Evolutionary conservation across 2,329 filamentous ascomycete genomes (phyloP), one percentile per base, ranked within the genome.

Genomic region (Penicillium capsulatum): DNA sequence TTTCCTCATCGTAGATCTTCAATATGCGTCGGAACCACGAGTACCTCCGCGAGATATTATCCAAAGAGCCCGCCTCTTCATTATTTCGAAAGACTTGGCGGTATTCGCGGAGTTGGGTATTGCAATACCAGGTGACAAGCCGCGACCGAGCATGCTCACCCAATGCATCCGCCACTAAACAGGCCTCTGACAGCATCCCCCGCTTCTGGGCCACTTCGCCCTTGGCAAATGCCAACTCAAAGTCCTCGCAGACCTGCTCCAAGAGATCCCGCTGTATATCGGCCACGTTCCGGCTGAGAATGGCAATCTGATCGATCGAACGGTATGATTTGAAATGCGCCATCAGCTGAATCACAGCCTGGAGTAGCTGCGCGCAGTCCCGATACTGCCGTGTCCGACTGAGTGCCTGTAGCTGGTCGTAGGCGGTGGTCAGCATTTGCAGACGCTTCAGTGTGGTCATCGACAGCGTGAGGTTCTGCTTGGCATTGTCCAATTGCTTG

Each of bases 381-480:
- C 87, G 77, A 64, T 98, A 98, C 65, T 98, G 92, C 40, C 91
- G 76, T 24, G 85, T 84, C 66, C 86, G 86, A 51, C 86, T 84
- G 51, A 96, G 73, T 2, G 81, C 86, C 42, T 86, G 79, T 42
- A 98, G 75, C 69, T 98, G 92, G 62, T 97, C 92, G 67, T 97
- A 98, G n/a, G 92, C 92, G 3, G 92, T 97, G 4, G 92, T 97
- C 61, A 98, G 72, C 92, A 98, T 98, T 74, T 98, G 92, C 55
- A 98, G 75, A 32, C 92, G 79, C 72, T 98, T 98, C 58, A 98
- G 73, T 15, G 91, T 91, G 30, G 92, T 98, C 92, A 98, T 98
- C 51, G 89, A 96, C 38, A 94, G 76, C 7, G 92, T 96, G 46
- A 98, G 75, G 67, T 98, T 98, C 65, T 84, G 84, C 73, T 98